Percentiles rank a stretch among this genome's conserved stretches.
phyloP scores from a whole-genome alignment of 2,329 filamentous ascomycete genomes.

The Paecilomyces dactylethromorphus region DNA sequence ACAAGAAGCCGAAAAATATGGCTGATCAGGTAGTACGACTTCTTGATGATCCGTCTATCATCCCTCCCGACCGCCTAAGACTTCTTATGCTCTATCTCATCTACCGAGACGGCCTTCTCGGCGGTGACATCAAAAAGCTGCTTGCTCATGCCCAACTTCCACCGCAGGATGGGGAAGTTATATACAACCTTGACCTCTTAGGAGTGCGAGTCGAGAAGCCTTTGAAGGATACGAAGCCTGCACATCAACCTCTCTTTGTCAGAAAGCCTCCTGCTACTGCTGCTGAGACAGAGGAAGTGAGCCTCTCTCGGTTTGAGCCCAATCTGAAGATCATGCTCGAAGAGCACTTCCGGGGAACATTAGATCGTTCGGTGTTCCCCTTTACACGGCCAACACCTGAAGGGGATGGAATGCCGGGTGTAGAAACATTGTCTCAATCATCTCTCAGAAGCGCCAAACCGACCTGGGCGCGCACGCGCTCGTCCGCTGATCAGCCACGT shows the following conservation, averaged over 20 bases:
- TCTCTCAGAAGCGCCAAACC: slow-evolving; percentile 88
- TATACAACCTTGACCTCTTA: slow-evolving; percentile 71
- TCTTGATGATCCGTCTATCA: slow-evolving; percentile 76
- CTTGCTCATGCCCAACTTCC: slow-evolving; percentile 76
- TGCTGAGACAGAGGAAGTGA: slow-evolving; percentile 65
- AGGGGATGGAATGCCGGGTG: slow-evolving; percentile 29
- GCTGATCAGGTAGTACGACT: slow-evolving; percentile 78
- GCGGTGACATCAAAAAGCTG: slow-evolving; percentile 76
- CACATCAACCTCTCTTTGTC: slow-evolving; percentile 63
- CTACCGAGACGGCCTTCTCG: slow-evolving; percentile 77
- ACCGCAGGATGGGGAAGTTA: slow-evolving; percentile 62
- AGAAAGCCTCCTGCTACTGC: slow-evolving; percentile 50
- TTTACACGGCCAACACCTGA: slow-evolving; percentile 64
- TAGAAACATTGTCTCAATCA: slow-evolving; percentile 54
- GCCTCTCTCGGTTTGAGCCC: slow-evolving; percentile 81
- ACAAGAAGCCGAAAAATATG: slow-evolving; percentile 81
- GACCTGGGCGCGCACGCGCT: slow-evolving; percentile 83
- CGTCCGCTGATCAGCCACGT: slow-evolving; percentile 68
- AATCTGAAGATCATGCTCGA: slow-evolving; percentile 79
- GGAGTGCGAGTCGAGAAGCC: slow-evolving; percentile 66
- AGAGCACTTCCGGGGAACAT: slow-evolving; percentile 57
- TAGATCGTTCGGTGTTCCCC: slow-evolving; percentile 63
- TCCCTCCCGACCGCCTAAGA: slow-evolving; percentile 68
- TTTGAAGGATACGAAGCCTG: slow-evolving; percentile 70
- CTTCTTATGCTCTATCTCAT: slow-evolving; percentile 80